These are phyloP conservation scores for Diplodia intermedia DNA, from an alignment of 2,329 filamentous ascomycete species.

Conservation along the genomic window DNA sequence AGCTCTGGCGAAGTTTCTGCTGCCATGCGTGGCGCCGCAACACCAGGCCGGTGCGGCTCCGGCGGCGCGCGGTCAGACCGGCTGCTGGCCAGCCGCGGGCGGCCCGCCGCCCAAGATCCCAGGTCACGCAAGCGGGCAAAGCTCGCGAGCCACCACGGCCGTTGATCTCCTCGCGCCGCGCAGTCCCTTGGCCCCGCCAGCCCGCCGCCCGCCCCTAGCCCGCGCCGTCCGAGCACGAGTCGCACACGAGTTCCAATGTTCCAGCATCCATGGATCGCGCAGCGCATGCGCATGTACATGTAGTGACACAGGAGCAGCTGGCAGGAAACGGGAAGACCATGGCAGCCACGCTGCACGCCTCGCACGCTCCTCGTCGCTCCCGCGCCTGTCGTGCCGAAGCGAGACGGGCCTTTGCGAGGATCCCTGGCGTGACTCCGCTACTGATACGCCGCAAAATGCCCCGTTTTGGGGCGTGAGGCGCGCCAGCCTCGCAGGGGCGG, in stretches of 20 bases:
- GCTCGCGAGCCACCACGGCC: constrained; percentile 6
- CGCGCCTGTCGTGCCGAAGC: constrained; percentile 40
- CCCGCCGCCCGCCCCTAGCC: constrained; percentile 1
- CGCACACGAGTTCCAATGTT: constrained; percentile 28
- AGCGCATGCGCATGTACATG: constrained; percentile 23
- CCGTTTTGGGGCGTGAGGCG: constrained; percentile 41
- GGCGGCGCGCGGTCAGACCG: constrained; percentile 23
- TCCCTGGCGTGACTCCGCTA: constrained; percentile 36
- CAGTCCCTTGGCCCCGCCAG: constrained; percentile 1
- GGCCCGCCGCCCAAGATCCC: constrained; percentile 23
- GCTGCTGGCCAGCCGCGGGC: constrained; percentile 13
- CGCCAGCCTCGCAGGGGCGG: constrained; percentile 35
- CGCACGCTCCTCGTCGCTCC: constrained; percentile 30
- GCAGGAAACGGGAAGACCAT: constrained; percentile 31
- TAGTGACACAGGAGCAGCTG: constrained; percentile 29
- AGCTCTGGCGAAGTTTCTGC: constrained; percentile 12
- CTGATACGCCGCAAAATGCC: constrained; percentile 43
- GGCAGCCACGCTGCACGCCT: constrained; percentile 38
- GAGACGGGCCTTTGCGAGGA: constrained; percentile 36
- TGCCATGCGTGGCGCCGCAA: constrained; percentile 2
- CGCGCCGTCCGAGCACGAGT: constrained; percentile 7
- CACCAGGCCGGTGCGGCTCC: constrained; percentile 4
- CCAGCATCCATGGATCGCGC: constrained; percentile 22
- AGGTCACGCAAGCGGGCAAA: constrained; percentile 20
- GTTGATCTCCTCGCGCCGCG: constrained; percentile 19